phyloP scores from a whole-genome alignment of 78 protist genomes.

The Paratrimastix pyriformis region DNA sequence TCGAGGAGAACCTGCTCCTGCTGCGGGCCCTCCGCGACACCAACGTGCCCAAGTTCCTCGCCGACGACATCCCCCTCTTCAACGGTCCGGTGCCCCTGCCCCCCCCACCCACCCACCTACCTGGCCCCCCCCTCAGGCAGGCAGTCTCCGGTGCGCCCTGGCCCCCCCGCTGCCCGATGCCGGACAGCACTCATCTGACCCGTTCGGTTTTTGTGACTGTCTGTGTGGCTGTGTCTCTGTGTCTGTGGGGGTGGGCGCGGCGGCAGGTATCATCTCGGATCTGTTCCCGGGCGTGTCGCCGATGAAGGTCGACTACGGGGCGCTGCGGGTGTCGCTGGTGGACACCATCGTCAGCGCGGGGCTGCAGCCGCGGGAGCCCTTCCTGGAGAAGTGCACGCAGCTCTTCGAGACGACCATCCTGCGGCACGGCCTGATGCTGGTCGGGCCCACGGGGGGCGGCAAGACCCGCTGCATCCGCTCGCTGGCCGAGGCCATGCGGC shows the following conservation, averaged over 20 bases:
- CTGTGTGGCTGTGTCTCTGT: too few species aligned
- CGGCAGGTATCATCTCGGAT: constrained; percentile 57
- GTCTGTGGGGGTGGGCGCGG: too few species aligned
- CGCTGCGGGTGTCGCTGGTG: constrained; percentile 15
- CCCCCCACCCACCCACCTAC: too few species aligned
- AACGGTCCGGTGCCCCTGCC: background rate
- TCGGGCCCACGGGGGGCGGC: constrained; percentile 80
- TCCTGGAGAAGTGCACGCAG: constrained; percentile 57
- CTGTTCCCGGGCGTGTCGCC: constrained; percentile 46
- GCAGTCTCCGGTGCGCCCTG: too few species aligned
- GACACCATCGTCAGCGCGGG: background rate
- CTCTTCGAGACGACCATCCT: constrained; percentile 59
- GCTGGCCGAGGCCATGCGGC: constrained; percentile 45
- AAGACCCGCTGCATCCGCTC: constrained; percentile 45
- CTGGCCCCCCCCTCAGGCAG: too few species aligned
- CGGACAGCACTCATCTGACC: too few species aligned
- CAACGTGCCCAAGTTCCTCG: constrained; percentile 79
- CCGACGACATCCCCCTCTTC: constrained; percentile 35
- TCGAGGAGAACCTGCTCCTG: constrained; percentile 57
- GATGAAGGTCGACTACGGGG: constrained; percentile 31
- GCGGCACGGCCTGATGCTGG: constrained; percentile 80
- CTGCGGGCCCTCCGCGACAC: constrained; percentile 73
- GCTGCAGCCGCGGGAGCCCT: constrained; percentile 39
- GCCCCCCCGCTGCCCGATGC: too few species aligned
- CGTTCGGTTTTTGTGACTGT: too few species aligned